Conservation (phyloP, 1,139 yeast species). For the Sugiyamaella xylanicola region DNA sequence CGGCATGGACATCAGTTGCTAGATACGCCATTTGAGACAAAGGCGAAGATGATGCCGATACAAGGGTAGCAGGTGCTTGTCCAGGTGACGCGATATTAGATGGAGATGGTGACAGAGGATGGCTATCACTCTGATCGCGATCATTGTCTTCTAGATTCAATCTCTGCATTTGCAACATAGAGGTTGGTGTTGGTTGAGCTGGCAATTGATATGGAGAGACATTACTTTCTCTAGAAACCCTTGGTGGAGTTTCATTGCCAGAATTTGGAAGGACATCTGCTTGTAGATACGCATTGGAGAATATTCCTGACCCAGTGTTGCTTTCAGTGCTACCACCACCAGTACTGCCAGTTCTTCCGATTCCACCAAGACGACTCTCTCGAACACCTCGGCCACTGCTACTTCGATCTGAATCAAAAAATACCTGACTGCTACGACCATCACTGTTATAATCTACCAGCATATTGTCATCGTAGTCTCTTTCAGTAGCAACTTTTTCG, state of each 20-base stretch:
- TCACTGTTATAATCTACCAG: slow-evolving; percentile 13
- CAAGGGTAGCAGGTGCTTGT: no score
- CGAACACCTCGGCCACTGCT: slow-evolving; percentile 26
- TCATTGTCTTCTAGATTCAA: slow-evolving; percentile 20
- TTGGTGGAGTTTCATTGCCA: slow-evolving; percentile 20
- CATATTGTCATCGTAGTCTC: slow-evolving; percentile 17
- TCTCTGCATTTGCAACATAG: slow-evolving; percentile 22
- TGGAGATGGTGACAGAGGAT: not conserved
- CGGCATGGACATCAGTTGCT: not conserved
- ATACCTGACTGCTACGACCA: slow-evolving; percentile 26
- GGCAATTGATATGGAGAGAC: slow-evolving; percentile 29
- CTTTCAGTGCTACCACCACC: slow-evolving; percentile 21
- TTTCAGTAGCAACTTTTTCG: slow-evolving; percentile 11
- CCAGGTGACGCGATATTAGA: no score
- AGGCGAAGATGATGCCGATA: not conserved
- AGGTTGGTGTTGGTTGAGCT: slow-evolving; percentile 18
- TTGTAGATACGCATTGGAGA: slow-evolving; percentile 33
- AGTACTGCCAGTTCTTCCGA: slow-evolving; percentile 13
- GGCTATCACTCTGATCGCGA: not conserved
- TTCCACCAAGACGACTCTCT: slow-evolving; percentile 4
- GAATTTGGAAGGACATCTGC: slow-evolving; percentile 30
- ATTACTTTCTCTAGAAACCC: slow-evolving; percentile 13
- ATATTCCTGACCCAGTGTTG: slow-evolving; percentile 20
- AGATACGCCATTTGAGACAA: not conserved
- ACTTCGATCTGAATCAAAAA: slow-evolving; percentile 25